phyloP scores from a whole-genome alignment of 306 rosid genomes.

The Acacia acuminata region DNA sequence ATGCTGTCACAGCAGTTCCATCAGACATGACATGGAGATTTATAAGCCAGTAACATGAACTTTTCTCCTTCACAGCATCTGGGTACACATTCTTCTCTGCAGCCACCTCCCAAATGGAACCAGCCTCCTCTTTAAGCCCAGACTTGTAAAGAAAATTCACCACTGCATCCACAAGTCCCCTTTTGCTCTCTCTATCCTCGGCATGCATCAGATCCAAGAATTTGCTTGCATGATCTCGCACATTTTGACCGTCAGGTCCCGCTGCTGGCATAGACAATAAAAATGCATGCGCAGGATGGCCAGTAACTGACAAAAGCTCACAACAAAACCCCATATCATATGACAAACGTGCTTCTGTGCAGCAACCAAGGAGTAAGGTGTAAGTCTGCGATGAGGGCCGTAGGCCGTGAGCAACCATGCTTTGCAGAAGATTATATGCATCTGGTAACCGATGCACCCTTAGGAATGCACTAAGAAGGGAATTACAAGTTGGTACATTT shows the following conservation, averaged over 20 bases:
- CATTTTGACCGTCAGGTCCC: conserved; percentile 90
- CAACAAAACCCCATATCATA: conserved; percentile 68
- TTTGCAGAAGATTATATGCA: conserved; percentile 73
- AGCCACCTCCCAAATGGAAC: conserved; percentile 96
- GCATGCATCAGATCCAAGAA: conserved; percentile 89
- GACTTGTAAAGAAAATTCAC: conserved; percentile 96
- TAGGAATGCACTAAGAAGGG: conserved; percentile 88
- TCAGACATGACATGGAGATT: conserved; percentile 97
- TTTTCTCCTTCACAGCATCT: conserved; percentile 79
- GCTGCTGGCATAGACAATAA: conserved; percentile 80
- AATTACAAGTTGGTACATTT: conserved; percentile 91
- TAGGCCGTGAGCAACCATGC: conserved; percentile 74
- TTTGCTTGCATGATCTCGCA: conserved; percentile 68
- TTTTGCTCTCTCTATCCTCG: conserved; percentile 92
- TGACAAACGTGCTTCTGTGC: conserved; percentile 76
- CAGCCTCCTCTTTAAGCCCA: conserved; percentile 97
- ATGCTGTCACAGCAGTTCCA: conserved; percentile 90
- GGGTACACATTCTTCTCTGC: conserved; percentile 84
- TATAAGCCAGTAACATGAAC: conserved; percentile 89
- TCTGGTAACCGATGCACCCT: conserved; percentile 72
- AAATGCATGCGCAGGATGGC: conserved; percentile 93
- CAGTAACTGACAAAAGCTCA: conserved; percentile 72
- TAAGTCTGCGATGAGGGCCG: conserved; percentile 88
- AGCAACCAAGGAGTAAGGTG: conserved; percentile 89
- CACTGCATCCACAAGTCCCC: conserved; percentile 97